Conservation (phyloP, 331 rosid genomes). For the Spiraea crenata region DNA sequence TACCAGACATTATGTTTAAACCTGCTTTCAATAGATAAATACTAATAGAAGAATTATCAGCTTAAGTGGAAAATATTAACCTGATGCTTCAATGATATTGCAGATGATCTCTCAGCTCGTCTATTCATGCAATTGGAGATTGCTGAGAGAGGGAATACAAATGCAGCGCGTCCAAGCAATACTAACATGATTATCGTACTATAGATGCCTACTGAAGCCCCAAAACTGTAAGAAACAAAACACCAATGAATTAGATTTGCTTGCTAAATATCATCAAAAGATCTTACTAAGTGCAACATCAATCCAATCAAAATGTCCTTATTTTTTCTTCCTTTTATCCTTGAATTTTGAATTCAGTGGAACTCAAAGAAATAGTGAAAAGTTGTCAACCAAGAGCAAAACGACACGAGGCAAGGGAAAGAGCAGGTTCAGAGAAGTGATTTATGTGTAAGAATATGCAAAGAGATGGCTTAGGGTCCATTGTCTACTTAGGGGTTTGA, state of each 20-base stretch:
- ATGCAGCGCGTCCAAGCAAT: conserved; percentile 78
- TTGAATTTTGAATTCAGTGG: not conserved
- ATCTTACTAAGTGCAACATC: not conserved
- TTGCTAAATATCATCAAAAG: not conserved
- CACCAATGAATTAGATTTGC: not conserved
- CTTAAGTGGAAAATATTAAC: conserved; percentile 30
- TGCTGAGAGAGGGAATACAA: conserved; percentile 79
- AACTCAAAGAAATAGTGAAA: too few relatives aligned
- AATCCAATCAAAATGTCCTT: not conserved
- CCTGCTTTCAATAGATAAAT: too few relatives aligned
- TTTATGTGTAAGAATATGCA: not conserved
- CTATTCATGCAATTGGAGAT: conserved; percentile 60
- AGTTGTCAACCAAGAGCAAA: too few relatives aligned
- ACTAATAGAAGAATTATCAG: not conserved
- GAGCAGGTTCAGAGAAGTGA: not conserved
- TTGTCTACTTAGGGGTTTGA: too few relatives aligned
- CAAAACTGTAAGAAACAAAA: conserved; percentile 41
- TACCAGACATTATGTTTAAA: not conserved
- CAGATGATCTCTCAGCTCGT: conserved; percentile 33
- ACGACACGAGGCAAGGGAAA: not conserved
- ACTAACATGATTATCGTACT: conserved; percentile 52
- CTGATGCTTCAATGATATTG: conserved; percentile 63
- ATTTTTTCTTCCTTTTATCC: not conserved
- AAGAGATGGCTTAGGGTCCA: too few relatives aligned
- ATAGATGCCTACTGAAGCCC: conserved; percentile 53